Base-by-base conservation (phyloP, 2,329 filamentous ascomycete genomes). In the Hirsutella rhossiliensis region DNA sequence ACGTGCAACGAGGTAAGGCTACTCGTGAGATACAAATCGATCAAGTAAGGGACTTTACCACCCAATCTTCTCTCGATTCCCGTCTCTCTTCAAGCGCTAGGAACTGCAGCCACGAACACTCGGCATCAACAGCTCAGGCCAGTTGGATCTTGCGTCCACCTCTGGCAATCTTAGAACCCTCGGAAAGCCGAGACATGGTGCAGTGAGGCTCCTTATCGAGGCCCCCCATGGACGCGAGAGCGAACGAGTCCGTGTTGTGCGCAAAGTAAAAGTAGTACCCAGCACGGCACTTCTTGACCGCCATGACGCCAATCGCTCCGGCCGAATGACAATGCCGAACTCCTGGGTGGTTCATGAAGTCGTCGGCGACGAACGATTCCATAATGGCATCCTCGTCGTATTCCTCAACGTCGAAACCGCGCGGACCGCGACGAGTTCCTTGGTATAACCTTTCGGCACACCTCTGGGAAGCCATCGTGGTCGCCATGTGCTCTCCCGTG, bases 401-500 rank as follows among this genome's bases (percentile, higher is more conserved):
- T 13, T 83, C 82, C 11, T 73, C 63, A 15, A 84, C 68, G 49
- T 84, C 78, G 8, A 63, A 62, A 7, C 87, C 87, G 15, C 69
- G 74, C 41, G 63, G 65, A 2, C 67, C 74, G 51, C 76, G 80
- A 56, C 71, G 75, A 41, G 72, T 82, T 52, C 72, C 76, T 51
- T 82, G 77, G 58, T 88, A 95, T 23, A 98, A 72, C 39, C 92
- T 78, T 51, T 90, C 84, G 1, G 89, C 88, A 58, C 88, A 94
- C 44, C 83, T 82, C 46, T 83, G 81, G 7, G 92, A 89, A 11
- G 92, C 90, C 74, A 94, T 83, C 0, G 89, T 94, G 0, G 90
- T 96, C 31, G 88, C 86, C 84, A 98, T 98, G 60, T 98, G 92
- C 64, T 98, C 92, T 40, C 92, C 92, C 3, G 92, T 98, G 27